Evolutionary conservation across 2,329 filamentous ascomycete genomes (phyloP).

Genomic region (Emergomyces africanus): DNA sequence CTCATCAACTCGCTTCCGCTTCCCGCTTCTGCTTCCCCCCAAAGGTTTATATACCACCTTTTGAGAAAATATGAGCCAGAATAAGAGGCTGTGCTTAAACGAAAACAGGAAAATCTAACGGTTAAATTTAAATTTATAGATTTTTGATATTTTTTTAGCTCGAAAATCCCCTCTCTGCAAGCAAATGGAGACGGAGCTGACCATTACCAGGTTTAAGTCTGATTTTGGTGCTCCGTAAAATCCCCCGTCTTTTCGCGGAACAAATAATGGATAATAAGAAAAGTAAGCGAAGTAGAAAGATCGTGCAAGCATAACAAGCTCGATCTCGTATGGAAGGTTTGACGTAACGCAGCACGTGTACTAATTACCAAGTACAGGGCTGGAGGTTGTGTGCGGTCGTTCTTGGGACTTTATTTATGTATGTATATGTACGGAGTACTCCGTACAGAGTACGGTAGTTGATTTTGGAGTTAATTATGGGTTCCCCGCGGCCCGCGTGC

Average conservation of each 20-base stretch:
- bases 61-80: background rate
- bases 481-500: no score
- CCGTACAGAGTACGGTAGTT: no score
- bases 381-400: background rate
- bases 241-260: background rate
- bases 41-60: background rate
- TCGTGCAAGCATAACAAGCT: no score
- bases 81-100: background rate
- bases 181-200: background rate
- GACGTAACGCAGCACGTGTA: no score
- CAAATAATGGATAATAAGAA: background rate
- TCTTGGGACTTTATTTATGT: background rate
- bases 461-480: no score
- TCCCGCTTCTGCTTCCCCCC: background rate
- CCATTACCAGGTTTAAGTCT: background rate
- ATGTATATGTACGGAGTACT: no score
- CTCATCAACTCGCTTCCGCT: background rate
- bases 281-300: no score
- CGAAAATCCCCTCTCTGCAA: background rate
- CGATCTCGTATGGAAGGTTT: no score
- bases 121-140: no score
- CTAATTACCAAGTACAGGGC: background rate
- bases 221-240: no score
- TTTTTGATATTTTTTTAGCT: no score
- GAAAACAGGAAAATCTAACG: background rate